These are phyloP conservation scores for Candida multigemmis DNA, from an alignment of 805 yeast species.

Conservation along the genomic window DNA sequence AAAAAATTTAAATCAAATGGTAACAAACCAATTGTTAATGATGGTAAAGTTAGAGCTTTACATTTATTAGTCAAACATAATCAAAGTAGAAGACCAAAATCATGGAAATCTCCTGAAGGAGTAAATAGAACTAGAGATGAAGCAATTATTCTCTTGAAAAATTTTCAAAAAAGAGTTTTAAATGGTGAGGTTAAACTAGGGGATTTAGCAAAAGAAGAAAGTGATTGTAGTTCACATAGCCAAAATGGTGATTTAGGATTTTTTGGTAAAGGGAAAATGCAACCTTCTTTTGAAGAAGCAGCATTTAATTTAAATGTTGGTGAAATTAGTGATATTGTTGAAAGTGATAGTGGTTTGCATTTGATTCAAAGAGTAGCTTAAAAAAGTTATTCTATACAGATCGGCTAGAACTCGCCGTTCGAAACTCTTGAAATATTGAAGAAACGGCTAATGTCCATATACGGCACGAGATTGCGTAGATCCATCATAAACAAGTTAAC, in stretches of 20 bases:
- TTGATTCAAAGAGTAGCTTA: constrained; percentile 77
- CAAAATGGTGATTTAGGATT: constrained; percentile 89
- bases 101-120: constrained; percentile 71
- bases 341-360: constrained; percentile 87
- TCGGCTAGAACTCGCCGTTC: too few species aligned
- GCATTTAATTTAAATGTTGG: constrained; percentile 77
- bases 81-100: constrained; percentile 81
- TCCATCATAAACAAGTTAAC: too few species aligned
- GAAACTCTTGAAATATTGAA: not conserved
- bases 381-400: too few species aligned
- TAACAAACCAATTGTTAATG: constrained; percentile 37
- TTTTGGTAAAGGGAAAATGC: constrained; percentile 90
- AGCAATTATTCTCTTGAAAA: constrained; percentile 56
- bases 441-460: not conserved
- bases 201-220: constrained; percentile 70
- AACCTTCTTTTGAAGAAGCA: constrained; percentile 85
- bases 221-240: constrained; percentile 82
- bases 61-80: constrained; percentile 80
- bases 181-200: constrained; percentile 59
- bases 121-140: constrained; percentile 80
- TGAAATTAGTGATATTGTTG: constrained; percentile 74
- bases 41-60: constrained; percentile 63
- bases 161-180: constrained; percentile 47
- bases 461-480: constrained; percentile 1
- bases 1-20: constrained; percentile 22